These are phyloP conservation scores for Amborella trichopoda DNA, from an alignment of 164 flowering plant species.

Conservation along the genomic window DNA sequence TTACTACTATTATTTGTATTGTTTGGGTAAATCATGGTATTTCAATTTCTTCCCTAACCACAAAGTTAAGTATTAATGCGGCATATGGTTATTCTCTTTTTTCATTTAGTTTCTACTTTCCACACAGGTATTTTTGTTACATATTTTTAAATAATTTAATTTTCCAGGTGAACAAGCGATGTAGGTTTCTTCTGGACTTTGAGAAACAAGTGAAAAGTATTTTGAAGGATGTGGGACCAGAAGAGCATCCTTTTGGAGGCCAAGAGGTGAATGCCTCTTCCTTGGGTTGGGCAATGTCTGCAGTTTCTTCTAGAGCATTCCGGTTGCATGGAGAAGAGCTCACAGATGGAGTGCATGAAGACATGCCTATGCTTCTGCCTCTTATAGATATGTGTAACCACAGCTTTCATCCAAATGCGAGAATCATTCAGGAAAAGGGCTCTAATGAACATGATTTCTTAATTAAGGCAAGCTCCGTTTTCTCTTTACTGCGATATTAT, in stretches of 20 bases:
- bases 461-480: constrained; percentile 41
- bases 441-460: constrained; percentile 23
- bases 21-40: too few relatives aligned
- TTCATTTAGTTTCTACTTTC: too few relatives aligned
- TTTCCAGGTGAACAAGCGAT: constrained; percentile 87
- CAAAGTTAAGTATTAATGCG: too few relatives aligned
- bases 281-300: constrained; percentile 98
- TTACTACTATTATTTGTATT: too few relatives aligned
- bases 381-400: constrained; percentile 70
- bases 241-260: constrained; percentile 71
- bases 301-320: constrained; percentile 92
- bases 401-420: constrained; percentile 78
- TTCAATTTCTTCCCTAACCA: too few relatives aligned
- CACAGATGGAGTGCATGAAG: constrained; percentile 24
- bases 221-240: constrained; percentile 29
- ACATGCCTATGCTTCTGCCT: constrained; percentile 63
- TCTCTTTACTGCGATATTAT: too few relatives aligned
- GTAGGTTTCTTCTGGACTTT: constrained; percentile 87
- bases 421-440: constrained; percentile 65
- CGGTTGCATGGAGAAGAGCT: constrained; percentile 58
- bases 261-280: constrained; percentile 74
- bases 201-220: constrained; percentile 40
- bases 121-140: too few relatives aligned
- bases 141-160: too few relatives aligned
- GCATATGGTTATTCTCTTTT: too few relatives aligned